phyloP scores from a whole-genome alignment of 306 rosid genomes.

The Cercis canadensis region DNA sequence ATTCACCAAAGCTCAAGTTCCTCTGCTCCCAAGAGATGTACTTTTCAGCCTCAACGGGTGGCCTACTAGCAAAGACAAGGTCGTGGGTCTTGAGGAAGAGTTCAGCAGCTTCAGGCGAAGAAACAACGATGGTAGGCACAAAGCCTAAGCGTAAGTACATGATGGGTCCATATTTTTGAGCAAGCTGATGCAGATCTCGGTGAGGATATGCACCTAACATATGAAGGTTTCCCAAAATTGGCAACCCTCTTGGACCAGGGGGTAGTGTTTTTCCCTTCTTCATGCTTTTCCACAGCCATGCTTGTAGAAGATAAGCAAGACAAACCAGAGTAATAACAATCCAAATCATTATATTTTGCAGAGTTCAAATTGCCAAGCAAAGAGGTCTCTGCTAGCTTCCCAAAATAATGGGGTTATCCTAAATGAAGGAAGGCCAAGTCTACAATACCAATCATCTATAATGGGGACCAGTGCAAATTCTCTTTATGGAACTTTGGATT shows the following conservation, averaged over 20 bases:
- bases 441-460: too few species aligned
- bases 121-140: conserved; percentile 39
- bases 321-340: not conserved
- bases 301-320: conserved; percentile 38
- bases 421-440: too few species aligned
- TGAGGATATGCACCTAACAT: conserved; percentile 46
- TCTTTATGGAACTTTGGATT: too few species aligned
- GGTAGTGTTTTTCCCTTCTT: conserved; percentile 39
- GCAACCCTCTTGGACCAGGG: conserved; percentile 57
- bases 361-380: too few species aligned
- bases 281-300: conserved; percentile 31
- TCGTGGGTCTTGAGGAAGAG: conserved; percentile 52
- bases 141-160: conserved; percentile 47
- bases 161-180: conserved; percentile 51
- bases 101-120: conserved; percentile 54
- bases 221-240: conserved; percentile 44
- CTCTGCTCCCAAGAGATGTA: conserved; percentile 38
- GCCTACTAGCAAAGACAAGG: conserved; percentile 47
- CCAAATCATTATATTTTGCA: not conserved
- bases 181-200: conserved; percentile 34
- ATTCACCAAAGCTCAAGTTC: conserved; percentile 25
- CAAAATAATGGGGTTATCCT: too few species aligned
- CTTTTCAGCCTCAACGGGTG: conserved; percentile 24
- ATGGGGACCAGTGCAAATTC: too few species aligned
- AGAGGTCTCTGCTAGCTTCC: too few species aligned